phyloP scores from a whole-genome alignment of 2,329 filamentous ascomycete genomes.

The Scolecobasidium constrictum region DNA sequence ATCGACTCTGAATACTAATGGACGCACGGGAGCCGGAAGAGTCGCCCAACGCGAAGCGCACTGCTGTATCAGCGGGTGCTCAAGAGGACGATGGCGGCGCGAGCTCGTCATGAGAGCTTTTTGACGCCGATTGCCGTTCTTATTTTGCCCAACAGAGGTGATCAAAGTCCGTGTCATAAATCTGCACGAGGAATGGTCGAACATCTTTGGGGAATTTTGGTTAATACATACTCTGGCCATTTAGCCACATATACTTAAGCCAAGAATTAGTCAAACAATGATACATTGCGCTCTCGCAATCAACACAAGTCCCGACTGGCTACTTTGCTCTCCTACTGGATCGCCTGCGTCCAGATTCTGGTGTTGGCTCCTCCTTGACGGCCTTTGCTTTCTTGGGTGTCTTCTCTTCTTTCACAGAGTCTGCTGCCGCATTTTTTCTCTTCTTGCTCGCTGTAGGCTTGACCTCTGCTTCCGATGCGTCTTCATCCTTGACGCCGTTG shows the following conservation, averaged over 20 bases:
- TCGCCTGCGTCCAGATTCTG: background rate
- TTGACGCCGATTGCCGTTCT: too few species aligned
- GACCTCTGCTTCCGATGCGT: slow-evolving; percentile 3
- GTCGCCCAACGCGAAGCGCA: background rate
- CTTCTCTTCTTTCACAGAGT: slow-evolving; percentile 9
- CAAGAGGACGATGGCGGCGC: too few species aligned
- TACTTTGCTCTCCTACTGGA: slow-evolving; percentile 2
- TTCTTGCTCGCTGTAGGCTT: slow-evolving; percentile 12
- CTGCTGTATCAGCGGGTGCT: too few species aligned
- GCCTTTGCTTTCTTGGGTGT: slow-evolving; percentile 10
- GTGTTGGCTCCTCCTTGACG: slow-evolving; percentile 5
- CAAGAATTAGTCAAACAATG: too few species aligned
- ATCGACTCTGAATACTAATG: background rate
- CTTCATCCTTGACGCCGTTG: slow-evolving; percentile 5
- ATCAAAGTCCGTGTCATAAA: too few species aligned
- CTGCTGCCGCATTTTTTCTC: slow-evolving; percentile 8
- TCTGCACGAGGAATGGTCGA: too few species aligned
- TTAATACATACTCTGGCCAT: too few species aligned
- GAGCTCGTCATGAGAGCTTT: too few species aligned
- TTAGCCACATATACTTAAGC: too few species aligned
- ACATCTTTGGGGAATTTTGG: too few species aligned
- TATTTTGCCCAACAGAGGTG: too few species aligned
- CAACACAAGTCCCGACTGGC: background rate
- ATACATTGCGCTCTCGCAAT: too few species aligned
- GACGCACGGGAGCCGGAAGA: background rate